Evolutionary conservation across 768 basidiomycete genomes (phyloP), one percentile per base, ranked within the genome.

Genomic region (Leccinum subtestaceum): DNA sequence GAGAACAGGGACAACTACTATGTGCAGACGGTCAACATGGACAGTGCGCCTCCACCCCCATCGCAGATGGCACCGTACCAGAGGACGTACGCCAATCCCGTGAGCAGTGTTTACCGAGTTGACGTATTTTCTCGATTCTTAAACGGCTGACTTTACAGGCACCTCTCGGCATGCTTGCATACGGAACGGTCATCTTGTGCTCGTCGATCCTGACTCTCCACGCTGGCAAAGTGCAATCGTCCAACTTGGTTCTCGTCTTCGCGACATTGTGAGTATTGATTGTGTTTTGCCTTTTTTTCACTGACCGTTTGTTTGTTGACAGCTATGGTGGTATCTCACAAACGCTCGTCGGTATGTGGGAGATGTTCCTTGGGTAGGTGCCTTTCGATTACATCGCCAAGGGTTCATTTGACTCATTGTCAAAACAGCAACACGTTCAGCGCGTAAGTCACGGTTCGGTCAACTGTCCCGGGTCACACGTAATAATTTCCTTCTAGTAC

Each of bases 251-350:
- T 29, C 58, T 70, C 34, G 66, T 72, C 45, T 72, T 70, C 17
- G 69, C 70, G 3, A 65, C 60, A 2, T 72, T 70, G 69, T 72
- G 50, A 34, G 68, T 53, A 47, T 38, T 43, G 15, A 15, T 38
- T 19, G 27, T 34, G 8, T 13, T 23, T 7, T n/a, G 6, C 32
- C 21, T 7, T 25, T 23, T 12, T 19, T 45, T 45, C 10, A 34
- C 10, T 17, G 38, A 23, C 23, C 9, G 4, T 49, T 62, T 21
- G 63, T 36, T 19, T 36, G 9, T 32, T 56, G 49, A 34, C n/a
- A 70, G 71, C 59, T 70, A 72, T 32, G 70, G 70, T 9, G 69
- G 71, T 46, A 72, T 72, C 51, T 64, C 68, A 17, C 70, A 70
- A 52, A 68, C 69, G 4, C 57, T 70, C 9, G 69, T 70, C 8